Percentiles rank a stretch among this genome's conserved stretches.
These are phyloP conservation scores for Corynespora cassiicola DNA, from an alignment of 2,329 filamentous ascomycete genomes.

Conservation along the genomic window DNA sequence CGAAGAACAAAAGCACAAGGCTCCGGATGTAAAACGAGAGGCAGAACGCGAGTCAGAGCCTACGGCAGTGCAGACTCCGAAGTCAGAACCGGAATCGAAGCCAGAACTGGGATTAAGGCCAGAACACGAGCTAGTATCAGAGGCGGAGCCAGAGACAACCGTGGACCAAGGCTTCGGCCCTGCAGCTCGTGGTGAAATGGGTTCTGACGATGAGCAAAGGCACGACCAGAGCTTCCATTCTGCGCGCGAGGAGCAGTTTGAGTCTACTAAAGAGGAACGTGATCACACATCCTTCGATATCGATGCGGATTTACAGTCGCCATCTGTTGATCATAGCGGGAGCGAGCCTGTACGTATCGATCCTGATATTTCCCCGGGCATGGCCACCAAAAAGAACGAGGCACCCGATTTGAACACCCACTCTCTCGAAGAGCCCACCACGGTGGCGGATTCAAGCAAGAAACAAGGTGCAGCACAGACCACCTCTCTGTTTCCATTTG, in stretches of 20 bases:
- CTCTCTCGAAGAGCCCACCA: no score
- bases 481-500: slow-evolving; percentile 37
- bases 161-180: no score
- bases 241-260: slow-evolving; percentile 24
- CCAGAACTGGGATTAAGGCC: no score
- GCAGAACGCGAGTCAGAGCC: no score
- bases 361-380: no score
- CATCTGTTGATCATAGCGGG: neutral
- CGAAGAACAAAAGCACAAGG: neutral
- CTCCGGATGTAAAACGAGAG: neutral
- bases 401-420: no score
- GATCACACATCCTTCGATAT: neutral
- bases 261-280: slow-evolving; percentile 9
- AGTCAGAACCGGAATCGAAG: no score
- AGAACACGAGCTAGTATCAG: no score
- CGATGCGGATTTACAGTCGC: neutral
- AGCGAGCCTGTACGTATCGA: neutral
- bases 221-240: slow-evolving; percentile 31
- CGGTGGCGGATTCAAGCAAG: no score
- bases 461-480: slow-evolving; percentile 33
- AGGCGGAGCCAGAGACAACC: no score
- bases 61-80: no score
- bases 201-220: slow-evolving; percentile 30
- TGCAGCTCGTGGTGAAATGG: slow-evolving; percentile 5
- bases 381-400: no score